Percentiles rank a stretch among this genome's conserved stretches.
These are phyloP conservation scores for Acarospora socialis DNA, from an alignment of 2,329 filamentous ascomycete species.

Conservation along the genomic window DNA sequence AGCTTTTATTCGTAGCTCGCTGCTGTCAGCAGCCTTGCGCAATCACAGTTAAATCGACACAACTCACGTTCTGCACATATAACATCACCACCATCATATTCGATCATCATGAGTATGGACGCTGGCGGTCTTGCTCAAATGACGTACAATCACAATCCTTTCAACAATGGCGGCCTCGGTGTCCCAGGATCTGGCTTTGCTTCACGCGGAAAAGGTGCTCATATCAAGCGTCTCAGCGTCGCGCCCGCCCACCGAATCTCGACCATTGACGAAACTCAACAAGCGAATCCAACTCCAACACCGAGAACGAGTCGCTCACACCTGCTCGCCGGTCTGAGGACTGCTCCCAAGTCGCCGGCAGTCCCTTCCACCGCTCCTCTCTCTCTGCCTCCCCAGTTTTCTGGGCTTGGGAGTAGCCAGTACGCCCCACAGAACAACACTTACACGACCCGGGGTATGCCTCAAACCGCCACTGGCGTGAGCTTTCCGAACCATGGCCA, in stretches of 20 bases:
- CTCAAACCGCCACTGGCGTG: conserved; percentile 45
- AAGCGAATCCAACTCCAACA: conserved; percentile 57
- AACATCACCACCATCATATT: conserved; percentile 1
- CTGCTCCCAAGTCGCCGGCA: conserved; percentile 73
- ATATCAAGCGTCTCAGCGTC: conserved; percentile 76
- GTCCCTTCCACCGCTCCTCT: conserved; percentile 54
- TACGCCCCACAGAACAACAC: conserved; percentile 32
- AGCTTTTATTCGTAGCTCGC: too few species aligned
- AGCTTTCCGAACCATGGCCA: conserved; percentile 33
- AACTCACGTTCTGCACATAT: too few species aligned
- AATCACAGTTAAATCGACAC: too few species aligned
- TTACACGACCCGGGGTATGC: conserved; percentile 33
- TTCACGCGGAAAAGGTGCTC: conserved; percentile 69
- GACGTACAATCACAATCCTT: conserved; percentile 69
- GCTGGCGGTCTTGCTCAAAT: conserved; percentile 99
- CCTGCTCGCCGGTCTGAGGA: conserved; percentile 81
- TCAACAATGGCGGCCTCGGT: conserved; percentile 53
- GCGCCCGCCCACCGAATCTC: conserved; percentile 57
- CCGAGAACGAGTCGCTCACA: conserved; percentile 92
- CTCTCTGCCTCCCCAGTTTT: conserved; percentile 37
- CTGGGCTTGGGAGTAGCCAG: conserved; percentile 33
- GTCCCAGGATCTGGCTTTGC: conserved; percentile 70
- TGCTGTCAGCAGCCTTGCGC: too few species aligned
- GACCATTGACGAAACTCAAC: conserved; percentile 48
- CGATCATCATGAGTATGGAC: conserved; percentile 51